Evolutionary conservation across 2,329 filamentous ascomycete genomes (phyloP).

Genomic region (Aspergillus bombycis): DNA sequence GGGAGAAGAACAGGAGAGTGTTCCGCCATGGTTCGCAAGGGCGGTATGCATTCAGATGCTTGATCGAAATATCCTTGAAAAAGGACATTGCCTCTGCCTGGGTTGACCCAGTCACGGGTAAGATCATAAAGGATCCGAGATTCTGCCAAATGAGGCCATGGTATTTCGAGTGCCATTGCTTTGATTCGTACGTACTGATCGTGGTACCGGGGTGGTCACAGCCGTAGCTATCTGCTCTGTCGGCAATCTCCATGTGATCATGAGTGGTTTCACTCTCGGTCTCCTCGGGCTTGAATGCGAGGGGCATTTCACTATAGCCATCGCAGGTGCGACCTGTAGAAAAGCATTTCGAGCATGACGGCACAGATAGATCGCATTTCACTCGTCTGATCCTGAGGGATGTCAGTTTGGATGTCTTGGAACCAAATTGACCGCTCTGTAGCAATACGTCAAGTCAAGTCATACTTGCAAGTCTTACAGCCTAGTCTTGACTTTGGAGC

Average conservation of each 20-base stretch:
- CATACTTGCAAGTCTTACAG: slow-evolving; percentile 49
- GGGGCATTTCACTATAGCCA: slow-evolving; percentile 32
- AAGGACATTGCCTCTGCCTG: slow-evolving; percentile 21
- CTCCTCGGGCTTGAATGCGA: background rate
- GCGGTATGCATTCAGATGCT: slow-evolving; percentile 32
- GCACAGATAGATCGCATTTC: slow-evolving; percentile 42
- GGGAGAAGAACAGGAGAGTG: slow-evolving; percentile 41
- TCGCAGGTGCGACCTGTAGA: slow-evolving; percentile 46
- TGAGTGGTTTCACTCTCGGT: background rate
- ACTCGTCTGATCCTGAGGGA: slow-evolving; percentile 39
- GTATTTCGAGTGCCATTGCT: background rate
- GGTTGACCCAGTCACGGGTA: slow-evolving; percentile 12
- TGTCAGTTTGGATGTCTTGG: background rate
- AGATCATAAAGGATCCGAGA: slow-evolving; percentile 15
- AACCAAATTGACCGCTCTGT: background rate
- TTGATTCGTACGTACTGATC: background rate
- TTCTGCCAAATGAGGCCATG: slow-evolving; percentile 6
- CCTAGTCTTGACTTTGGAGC: slow-evolving; percentile 45
- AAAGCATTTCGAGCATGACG: slow-evolving; percentile 41
- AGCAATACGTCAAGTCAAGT: slow-evolving; percentile 14
- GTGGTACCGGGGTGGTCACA: background rate
- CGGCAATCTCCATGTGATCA: background rate
- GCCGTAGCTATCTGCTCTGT: slow-evolving; percentile 17
- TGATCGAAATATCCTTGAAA: slow-evolving; percentile 20
- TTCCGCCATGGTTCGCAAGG: slow-evolving; percentile 37